These are phyloP conservation scores for Phytophthora citricola DNA, from an alignment of 352 stramenopile genomes.

Conservation along the genomic window DNA sequence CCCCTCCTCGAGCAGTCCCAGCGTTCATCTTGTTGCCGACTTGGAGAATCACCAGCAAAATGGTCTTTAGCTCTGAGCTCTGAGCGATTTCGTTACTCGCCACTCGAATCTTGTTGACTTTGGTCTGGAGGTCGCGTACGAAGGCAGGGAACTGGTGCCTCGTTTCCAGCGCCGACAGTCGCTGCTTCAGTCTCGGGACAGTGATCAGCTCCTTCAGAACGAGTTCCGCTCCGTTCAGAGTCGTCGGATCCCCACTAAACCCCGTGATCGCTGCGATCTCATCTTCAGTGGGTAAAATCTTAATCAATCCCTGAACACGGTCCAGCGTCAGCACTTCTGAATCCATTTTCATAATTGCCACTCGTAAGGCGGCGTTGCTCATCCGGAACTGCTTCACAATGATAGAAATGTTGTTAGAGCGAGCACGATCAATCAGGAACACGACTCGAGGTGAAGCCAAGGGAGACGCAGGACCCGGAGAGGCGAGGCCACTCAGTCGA, in stretches of 20 bases:
- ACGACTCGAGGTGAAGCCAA: constrained; percentile 65
- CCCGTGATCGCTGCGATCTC: constrained; percentile 76
- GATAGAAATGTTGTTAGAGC: constrained; percentile 95
- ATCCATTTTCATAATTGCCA: constrained; percentile 88
- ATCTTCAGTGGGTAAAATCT: constrained; percentile 90
- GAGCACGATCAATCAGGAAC: constrained; percentile 75
- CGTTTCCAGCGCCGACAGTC: constrained; percentile 61
- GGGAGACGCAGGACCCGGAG: constrained; percentile 52
- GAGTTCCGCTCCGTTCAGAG: constrained; percentile 81
- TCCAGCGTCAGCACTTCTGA: constrained; percentile 78
- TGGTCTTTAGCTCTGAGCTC: constrained; percentile 72
- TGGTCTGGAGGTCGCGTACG: constrained; percentile 68
- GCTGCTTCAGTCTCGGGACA: constrained; percentile 71
- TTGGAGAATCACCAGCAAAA: constrained; percentile 76
- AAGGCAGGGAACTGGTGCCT: constrained; percentile 73
- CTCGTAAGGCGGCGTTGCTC: constrained; percentile 79
- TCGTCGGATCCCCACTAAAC: constrained; percentile 64
- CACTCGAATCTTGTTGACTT: constrained; percentile 65
- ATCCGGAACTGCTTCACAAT: constrained; percentile 96
- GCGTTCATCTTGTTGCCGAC: constrained; percentile 91
- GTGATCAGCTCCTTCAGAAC: constrained; percentile 84
- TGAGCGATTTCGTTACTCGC: constrained; percentile 68
- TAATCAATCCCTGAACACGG: constrained; percentile 84
- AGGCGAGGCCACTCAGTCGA: constrained; percentile 45
- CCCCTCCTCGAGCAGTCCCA: constrained; percentile 64